Evolutionary conservation across 768 basidiomycete genomes (phyloP), one percentile per base, ranked within the genome.

Genomic region (Pleurotus sapidus): DNA sequence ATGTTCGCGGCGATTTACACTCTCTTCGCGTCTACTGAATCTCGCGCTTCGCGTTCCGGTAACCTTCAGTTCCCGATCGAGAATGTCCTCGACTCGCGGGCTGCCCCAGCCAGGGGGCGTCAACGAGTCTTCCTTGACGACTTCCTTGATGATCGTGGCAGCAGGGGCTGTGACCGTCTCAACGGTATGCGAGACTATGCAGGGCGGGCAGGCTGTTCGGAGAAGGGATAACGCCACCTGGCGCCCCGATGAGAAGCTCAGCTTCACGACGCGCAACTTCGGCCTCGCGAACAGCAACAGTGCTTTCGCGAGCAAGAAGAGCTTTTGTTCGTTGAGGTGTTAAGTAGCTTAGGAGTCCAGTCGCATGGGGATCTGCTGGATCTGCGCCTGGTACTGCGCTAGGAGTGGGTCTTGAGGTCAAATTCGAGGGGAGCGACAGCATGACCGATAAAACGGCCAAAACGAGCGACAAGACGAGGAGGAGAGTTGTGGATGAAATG

Each of bases 191-290:
- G 82, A 65, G 1, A 81, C 70, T 5, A 77, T 70, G 60, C 89
- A 91, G 1, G 78, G 61, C 0, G 91, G 79, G 65, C 89, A 92
- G 7, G 74, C 60, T 38, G 73, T 60, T 60, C 2, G 86, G 75
- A 1, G 84, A 72, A 5, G 86, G 79, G 48, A 89, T 72, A 20
- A 93, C 87, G 38, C 92, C 92, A 17, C 89, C 93, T 1, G 91
- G 91, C 1, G 90, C 88, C 46, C 89, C 92, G 14, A 83, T 87
- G 37, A 94, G 83, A 40, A 93, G 71, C 63, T 93, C 92, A 25
- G 93, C 92, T 65, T 94, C 92, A 40, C 92, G 89, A 59, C 89
- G 88, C 18, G 92, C 92, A 43, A 94, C 92, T 63, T 94, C 92
- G 0, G 91, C 88, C 68, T 94, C 92, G 56, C 92, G 91, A 61